These are phyloP conservation scores for Filobasidium wieringae DNA, from an alignment of 768 basidiomycete species.

Conservation along the genomic window DNA sequence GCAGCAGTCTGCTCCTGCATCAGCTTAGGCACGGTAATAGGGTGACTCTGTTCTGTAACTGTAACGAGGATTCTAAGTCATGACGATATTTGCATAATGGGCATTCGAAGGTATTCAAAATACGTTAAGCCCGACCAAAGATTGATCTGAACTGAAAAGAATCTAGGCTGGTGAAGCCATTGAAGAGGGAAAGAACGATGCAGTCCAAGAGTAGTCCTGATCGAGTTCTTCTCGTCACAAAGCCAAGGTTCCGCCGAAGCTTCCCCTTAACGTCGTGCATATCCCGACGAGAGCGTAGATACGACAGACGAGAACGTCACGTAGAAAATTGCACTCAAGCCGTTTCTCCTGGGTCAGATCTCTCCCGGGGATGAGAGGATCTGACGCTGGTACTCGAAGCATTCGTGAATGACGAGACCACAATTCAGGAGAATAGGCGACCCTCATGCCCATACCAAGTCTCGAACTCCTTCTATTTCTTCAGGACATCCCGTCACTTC, in stretches of 20 bases:
- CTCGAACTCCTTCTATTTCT: too few species aligned
- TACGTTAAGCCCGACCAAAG: not conserved
- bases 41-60: not conserved
- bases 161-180: slow-evolving; percentile 37
- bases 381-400: not conserved
- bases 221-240: slow-evolving; percentile 35
- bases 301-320: slow-evolving; percentile 27
- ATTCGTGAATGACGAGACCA: not conserved
- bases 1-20: not conserved
- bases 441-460: slow-evolving; percentile 39
- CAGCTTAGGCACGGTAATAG: not conserved
- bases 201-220: slow-evolving; percentile 42
- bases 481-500: slow-evolving; percentile 12
- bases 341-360: slow-evolving; percentile 24
- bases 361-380: slow-evolving; percentile 8
- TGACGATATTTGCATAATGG: too few species aligned
- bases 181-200: slow-evolving; percentile 16
- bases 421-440: slow-evolving; percentile 22
- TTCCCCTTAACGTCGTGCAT: slow-evolving; percentile 1
- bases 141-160: slow-evolving; percentile 9
- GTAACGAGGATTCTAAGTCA: not conserved
- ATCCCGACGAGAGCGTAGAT: slow-evolving; percentile 3
- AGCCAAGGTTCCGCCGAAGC: too few species aligned
- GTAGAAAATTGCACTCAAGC: slow-evolving; percentile 41
- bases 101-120: too few species aligned